These are phyloP conservation scores for Colletotrichum musae DNA, from an alignment of 2,329 filamentous ascomycete genomes.

Conservation along the genomic window DNA sequence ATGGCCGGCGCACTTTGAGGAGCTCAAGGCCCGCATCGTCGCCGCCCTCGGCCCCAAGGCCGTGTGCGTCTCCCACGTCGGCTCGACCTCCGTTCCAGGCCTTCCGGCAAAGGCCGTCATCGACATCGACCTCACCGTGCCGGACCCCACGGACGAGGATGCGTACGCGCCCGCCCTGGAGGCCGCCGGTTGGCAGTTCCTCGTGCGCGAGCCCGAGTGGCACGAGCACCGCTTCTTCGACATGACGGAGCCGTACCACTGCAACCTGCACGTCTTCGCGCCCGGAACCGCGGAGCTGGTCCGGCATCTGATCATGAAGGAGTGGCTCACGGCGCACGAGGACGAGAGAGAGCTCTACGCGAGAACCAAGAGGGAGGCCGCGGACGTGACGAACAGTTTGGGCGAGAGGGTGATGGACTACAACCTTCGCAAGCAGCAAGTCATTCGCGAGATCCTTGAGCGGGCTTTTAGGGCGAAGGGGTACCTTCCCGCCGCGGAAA, in stretches of 20 bases:
- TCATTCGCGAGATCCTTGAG: constrained; percentile 56
- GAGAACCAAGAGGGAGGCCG: constrained; percentile 54
- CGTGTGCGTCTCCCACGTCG: constrained; percentile 60
- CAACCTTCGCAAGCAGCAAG: constrained; percentile 57
- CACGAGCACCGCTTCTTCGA: constrained; percentile 64
- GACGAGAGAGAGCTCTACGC: constrained; percentile 59
- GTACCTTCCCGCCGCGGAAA: constrained; percentile 6
- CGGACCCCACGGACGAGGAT: constrained; percentile 55
- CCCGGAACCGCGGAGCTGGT: constrained; percentile 57
- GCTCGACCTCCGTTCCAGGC: constrained; percentile 64
- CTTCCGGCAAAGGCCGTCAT: constrained; percentile 67
- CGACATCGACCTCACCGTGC: constrained; percentile 65
- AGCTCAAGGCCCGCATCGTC: constrained; percentile 51
- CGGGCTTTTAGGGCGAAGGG: constrained; percentile 50
- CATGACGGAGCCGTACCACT: constrained; percentile 49
- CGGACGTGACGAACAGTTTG: constrained; percentile 46
- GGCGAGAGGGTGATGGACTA: constrained; percentile 56
- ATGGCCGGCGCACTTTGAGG: constrained; percentile 54
- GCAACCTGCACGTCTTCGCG: constrained; percentile 65
- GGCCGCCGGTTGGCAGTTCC: constrained; percentile 60
- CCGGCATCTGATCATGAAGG: constrained; percentile 60
- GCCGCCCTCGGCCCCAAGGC: constrained; percentile 52
- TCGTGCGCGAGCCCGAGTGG: constrained; percentile 62
- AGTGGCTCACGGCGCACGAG: constrained; percentile 57
- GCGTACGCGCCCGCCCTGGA: constrained; percentile 61